Evolutionary conservation across 306 rosid genomes (phyloP), one percentile per base, ranked within the genome.

Genomic region (Hippophae gyantsensis): DNA sequence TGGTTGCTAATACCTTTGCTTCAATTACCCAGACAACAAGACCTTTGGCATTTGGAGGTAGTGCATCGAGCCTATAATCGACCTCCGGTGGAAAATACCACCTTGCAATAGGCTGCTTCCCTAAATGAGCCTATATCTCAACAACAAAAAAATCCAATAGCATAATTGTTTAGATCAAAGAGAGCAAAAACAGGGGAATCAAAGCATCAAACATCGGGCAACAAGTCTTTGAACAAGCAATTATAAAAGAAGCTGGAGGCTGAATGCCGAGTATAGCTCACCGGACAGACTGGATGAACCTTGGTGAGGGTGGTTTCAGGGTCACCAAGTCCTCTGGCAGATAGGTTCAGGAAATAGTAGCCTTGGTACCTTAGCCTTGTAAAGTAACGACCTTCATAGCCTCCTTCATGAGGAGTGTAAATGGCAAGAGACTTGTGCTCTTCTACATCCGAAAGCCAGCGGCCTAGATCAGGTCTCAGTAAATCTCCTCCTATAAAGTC

Each of bases 71-170:
- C 76, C 98, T 87, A 68, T 83, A 87, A 78, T 90, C 98, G 11
- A 90, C 96, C 67, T 90, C 96, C 9, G 98, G 98, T 56, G 98
- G 98, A 60, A 69, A 90, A 72, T 90, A 90, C 96, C 98, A 90
- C 65, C 98, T 84, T 50, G 89, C 81, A 40, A 82, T 72, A 0
- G 87, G 87, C 60, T 82, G 87, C 75, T 82, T 82, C 58, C 87
- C 87, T 10, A 82, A 40, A 64, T 82, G 87, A 46, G 87, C 73
- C 87, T 82, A 48, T 70, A 52, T 59, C 41, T 42, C 43, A 48
- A 58, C 43, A 48, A 58, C 59, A 42, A 57, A 23, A 52, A 1
- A 9, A 42, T 14, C 42, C 50, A 41, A 0, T 1, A 32, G 26
- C 62, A 43, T 7, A 25, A 23, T 56, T 7, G 55, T 14, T 2